Evolutionary conservation across 371 early-diverging fungal species (phyloP).

Genomic region (Mortierella sp.): DNA sequence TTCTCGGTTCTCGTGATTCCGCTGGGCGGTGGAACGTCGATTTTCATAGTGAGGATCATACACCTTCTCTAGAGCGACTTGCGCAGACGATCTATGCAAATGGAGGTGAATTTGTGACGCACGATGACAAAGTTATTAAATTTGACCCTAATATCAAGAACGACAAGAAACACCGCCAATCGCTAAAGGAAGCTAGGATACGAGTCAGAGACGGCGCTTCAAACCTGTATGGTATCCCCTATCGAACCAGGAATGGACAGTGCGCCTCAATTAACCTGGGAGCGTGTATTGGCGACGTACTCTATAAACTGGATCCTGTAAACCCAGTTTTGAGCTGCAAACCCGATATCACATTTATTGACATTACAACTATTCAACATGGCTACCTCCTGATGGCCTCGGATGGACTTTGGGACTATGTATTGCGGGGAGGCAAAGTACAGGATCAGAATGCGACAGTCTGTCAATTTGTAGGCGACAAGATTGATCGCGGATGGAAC

Average conservation of each 20-base stretch:
- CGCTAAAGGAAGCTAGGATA: slow-evolving; percentile 72
- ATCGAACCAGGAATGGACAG: slow-evolving; percentile 59
- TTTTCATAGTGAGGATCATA: slow-evolving; percentile 75
- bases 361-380: slow-evolving; percentile 28
- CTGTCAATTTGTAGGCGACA: slow-evolving; percentile 48
- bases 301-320: slow-evolving; percentile 70
- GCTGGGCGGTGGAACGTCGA: slow-evolving; percentile 66
- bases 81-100: slow-evolving; percentile 74
- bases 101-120: slow-evolving; percentile 77
- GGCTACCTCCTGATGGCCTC: slow-evolving; percentile 57
- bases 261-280: slow-evolving; percentile 72
- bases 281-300: slow-evolving; percentile 74
- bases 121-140: slow-evolving; percentile 73
- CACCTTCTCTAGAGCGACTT: slow-evolving; percentile 73
- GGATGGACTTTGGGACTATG: slow-evolving; percentile 58
- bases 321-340: slow-evolving; percentile 69
- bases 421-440: slow-evolving; percentile 37
- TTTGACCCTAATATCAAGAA: slow-evolving; percentile 62
- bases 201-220: slow-evolving; percentile 60
- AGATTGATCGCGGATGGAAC: slow-evolving; percentile 56
- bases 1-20: slow-evolving; percentile 65
- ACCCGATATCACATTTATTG: slow-evolving; percentile 72
- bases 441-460: slow-evolving; percentile 53
- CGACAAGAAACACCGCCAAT: slow-evolving; percentile 64
- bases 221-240: slow-evolving; percentile 54